These are phyloP conservation scores for Raphanus hybrid DNA, from an alignment of 441 rosid genomes.

Conservation along the genomic window DNA sequence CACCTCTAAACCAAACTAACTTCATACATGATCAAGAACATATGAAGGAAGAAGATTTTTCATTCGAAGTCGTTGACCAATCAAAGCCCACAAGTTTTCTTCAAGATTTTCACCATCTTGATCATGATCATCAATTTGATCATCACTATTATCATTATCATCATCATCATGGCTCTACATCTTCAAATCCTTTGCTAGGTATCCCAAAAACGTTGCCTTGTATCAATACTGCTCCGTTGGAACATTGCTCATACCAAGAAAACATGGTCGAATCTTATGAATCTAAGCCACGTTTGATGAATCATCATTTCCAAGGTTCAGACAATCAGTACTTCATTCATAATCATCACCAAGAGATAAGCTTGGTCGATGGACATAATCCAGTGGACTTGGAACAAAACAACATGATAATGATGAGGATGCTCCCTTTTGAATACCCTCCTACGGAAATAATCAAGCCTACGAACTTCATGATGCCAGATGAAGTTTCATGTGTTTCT, in stretches of 20 bases:
- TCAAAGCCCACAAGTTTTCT: conserved; percentile 48
- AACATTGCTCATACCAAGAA: conserved; percentile 45
- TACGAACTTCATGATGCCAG: conserved; percentile 49
- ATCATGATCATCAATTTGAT: conserved; percentile 42
- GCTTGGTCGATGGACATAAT: conserved; percentile 36
- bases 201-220: conserved; percentile 40
- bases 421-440: conserved; percentile 44
- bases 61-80: conserved; percentile 45
- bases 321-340: conserved; percentile 35
- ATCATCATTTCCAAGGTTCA: conserved; percentile 46
- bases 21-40: conserved; percentile 42
- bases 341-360: conserved; percentile 39
- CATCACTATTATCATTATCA: conserved; percentile 28
- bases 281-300: conserved; percentile 53
- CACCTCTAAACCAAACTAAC: conserved; percentile 39
- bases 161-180: conserved; percentile 25
- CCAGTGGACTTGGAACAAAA: conserved; percentile 43
- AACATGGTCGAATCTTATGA: conserved; percentile 57
- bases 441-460: conserved; percentile 45
- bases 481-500: conserved; percentile 66
- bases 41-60: conserved; percentile 48
- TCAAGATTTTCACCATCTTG: conserved; percentile 57
- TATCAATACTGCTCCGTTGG: conserved; percentile 51
- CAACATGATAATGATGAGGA: conserved; percentile 40
- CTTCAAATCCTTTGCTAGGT: conserved; percentile 49